Evolutionary conservation across 768 basidiomycete species (phyloP).

Genomic region (Goffeauzyma gilvescens): DNA sequence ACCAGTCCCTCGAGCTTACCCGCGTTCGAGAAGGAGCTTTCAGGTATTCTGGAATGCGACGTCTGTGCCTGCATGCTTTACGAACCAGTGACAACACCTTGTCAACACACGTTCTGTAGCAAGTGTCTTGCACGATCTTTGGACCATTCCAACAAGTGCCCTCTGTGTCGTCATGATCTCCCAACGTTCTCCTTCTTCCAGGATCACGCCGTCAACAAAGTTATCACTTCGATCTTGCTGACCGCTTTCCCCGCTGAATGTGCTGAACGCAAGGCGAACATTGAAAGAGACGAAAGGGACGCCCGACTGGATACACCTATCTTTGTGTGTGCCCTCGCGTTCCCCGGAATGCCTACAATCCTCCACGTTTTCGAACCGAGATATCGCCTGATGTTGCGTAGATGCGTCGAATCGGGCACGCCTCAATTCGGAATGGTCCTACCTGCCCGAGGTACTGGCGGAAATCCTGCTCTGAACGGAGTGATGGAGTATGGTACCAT

Average conservation of each 20-base stretch:
- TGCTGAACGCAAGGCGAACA: conserved; percentile 44
- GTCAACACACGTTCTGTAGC: conserved; percentile 84
- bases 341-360: conserved; percentile 74
- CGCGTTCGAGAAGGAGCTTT: conserved; percentile 33
- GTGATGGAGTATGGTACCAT: conserved; percentile 74
- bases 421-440: conserved; percentile 91
- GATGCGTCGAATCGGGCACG: conserved; percentile 58
- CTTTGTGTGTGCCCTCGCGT: conserved; percentile 72
- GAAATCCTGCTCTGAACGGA: conserved; percentile 34
- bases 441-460: conserved; percentile 36
- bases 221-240: conserved; percentile 44
- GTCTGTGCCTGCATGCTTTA: conserved; percentile 71
- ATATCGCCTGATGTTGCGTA: conserved; percentile 87
- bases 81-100: conserved; percentile 78
- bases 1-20: no score
- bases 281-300: conserved; percentile 59
- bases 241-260: conserved; percentile 50
- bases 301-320: conserved; percentile 70
- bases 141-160: conserved; percentile 66
- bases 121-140: conserved; percentile 75
- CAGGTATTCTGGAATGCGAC: conserved; percentile 62
- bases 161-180: conserved; percentile 62
- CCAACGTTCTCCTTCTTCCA: conserved; percentile 62
- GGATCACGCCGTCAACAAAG: conserved; percentile 56
- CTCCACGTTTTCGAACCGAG: conserved; percentile 87